Evolutionary conservation across 805 yeast species (phyloP).

Genomic region (Crinitomyces ghanaensis): DNA sequence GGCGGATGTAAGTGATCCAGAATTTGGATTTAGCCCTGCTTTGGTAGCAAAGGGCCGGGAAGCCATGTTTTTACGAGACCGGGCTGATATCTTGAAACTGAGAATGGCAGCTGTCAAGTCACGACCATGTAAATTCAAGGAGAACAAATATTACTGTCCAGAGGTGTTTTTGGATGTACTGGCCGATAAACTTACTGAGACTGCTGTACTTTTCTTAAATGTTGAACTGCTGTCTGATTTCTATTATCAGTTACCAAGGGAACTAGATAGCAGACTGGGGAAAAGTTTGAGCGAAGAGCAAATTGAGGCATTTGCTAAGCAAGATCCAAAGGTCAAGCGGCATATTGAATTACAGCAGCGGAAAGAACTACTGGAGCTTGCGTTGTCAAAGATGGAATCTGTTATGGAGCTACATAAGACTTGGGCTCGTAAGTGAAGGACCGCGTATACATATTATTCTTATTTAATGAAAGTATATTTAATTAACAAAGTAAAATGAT

Average conservation of each 20-base stretch:
- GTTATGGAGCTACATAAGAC: slow-evolving; percentile 54
- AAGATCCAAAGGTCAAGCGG: slow-evolving; percentile 79
- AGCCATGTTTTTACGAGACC: slow-evolving; percentile 66
- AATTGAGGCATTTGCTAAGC: slow-evolving; percentile 82
- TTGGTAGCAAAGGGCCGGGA: slow-evolving; percentile 70
- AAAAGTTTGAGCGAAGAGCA: slow-evolving; percentile 58
- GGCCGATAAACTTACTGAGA: slow-evolving; percentile 80
- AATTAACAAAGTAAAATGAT: too few species aligned
- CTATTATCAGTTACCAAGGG: slow-evolving; percentile 92
- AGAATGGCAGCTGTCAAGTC: slow-evolving; percentile 68
- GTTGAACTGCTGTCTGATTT: slow-evolving; percentile 92
- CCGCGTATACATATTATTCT: too few species aligned
- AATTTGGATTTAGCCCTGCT: slow-evolving; percentile 68
- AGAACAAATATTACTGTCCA: slow-evolving; percentile 83
- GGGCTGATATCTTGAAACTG: slow-evolving; percentile 58
- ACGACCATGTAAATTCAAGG: slow-evolving; percentile 63
- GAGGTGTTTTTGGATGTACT: slow-evolving; percentile 89
- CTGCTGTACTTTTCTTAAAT: slow-evolving; percentile 84
- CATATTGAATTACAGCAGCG: slow-evolving; percentile 92
- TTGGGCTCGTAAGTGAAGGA: too few species aligned
- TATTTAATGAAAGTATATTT: too few species aligned
- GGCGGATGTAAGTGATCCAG: slow-evolving; percentile 14
- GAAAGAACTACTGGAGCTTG: slow-evolving; percentile 76
- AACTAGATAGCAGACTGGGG: slow-evolving; percentile 66
- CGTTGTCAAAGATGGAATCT: slow-evolving; percentile 72